Base-by-base conservation (phyloP, 352 stramenopile genomes). In the Phytopythium ostracodes region DNA sequence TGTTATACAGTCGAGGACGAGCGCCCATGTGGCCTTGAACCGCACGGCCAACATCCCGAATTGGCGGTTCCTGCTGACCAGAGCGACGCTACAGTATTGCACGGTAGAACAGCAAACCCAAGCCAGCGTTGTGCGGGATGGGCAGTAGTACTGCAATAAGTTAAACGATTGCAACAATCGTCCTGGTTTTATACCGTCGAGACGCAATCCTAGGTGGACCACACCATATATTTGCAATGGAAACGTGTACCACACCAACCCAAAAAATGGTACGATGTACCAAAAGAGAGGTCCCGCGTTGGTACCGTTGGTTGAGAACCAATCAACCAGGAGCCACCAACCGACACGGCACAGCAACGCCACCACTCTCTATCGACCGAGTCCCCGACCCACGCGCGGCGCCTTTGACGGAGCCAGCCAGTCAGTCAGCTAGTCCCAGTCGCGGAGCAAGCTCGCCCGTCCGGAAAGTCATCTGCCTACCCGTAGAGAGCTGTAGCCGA, bases 261-360 rank as follows among this genome's bases (percentile, higher is more conserved):
- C 25, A 36, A 22, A 7, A 0, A 53, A 4, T 22, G 47, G 47
- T 53, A 53, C 15, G 1, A 7, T 22, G 52, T 31, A 46, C 54
- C 24, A 43, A 10, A 17, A 4, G 9, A 47, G 35, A 9, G 25
- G 42, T 24, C n/a, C 44, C 36, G 14, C 43, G 25, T 24, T 22
- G 49, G 47, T 57, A 24, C 38, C 42, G 40, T n/a, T 50, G 59
- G 43, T 43, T 36, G 25, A 64, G 43, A 29, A 42, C 22, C 33
- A 62, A 40, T 53, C 47, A 43, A 47, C 20, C 35, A 57, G 31
- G n/a, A 42, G 47, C 47, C 47, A 53, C 47, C 47, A 53, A 52
- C 44, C 22, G 24, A 12, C 44, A 52, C 24, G 22, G n/a, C 38
- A 47, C 18, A 24, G 18, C 7, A 20, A 25, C 42, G 0, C 18